Evolutionary conservation across 1,139 yeast species (phyloP), one percentile per base, ranked within the genome.

Genomic region (Geotrichum citri-aurantii): DNA sequence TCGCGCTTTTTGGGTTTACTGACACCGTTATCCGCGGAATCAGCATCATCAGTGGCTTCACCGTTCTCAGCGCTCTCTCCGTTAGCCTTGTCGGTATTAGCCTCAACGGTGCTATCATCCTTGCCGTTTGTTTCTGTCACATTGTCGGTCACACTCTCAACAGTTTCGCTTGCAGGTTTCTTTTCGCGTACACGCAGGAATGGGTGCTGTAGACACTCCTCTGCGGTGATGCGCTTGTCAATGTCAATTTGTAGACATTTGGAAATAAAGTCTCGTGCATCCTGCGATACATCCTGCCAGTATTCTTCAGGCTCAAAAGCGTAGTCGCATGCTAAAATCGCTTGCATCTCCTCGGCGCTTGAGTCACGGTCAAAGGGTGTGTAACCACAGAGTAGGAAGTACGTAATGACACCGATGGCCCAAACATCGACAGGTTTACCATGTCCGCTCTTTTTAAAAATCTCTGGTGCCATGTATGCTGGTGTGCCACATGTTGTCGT

Each of bases 321-420:
- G 65, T 79, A 85, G 62, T 86, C 88, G 8, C 80, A 83, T 6
- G 71, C 73, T 24, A 68, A 62, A 33, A 87, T 86, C 24, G 90
- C 88, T 56, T 81, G 79, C 67, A 79, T 78, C 23, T 90, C 88
- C 66, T 86, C 92, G 0, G 80, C 81, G 54, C 85, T 86, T 6
- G 84, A 80, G 60, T 86, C 93, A 63, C 92, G 81, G 66, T 87
- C 93, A 71, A 87, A 87, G 0, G 95, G 95, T 72, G 87, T 83
- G 67, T 86, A 86, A 1, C 93, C 93, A 64, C 87, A 80, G 12
- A 85, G 77, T 80, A 86, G 79, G 66, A 86, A 86, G 69, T 86
- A 87, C 0, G 86, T 79, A 48, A 85, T 75, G 6, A 86, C 92
- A 1, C 93, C 93, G 27, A 86, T 75, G 0, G 93, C 87, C 95